phyloP scores from a whole-genome alignment of 495 filamentous ascomycete genomes.

The Darksidea phi region DNA sequence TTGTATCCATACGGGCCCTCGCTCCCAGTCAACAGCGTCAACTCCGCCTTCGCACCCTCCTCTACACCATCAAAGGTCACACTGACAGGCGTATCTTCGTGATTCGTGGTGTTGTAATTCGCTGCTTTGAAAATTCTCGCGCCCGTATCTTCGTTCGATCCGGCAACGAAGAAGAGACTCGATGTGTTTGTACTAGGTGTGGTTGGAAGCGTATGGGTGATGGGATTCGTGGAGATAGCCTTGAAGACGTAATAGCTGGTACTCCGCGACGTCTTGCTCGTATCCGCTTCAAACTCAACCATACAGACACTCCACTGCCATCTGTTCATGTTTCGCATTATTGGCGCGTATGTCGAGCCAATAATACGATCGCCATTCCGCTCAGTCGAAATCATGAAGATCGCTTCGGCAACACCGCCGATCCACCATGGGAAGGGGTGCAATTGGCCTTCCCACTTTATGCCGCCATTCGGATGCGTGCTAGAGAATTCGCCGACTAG shows the following conservation, averaged over 20 bases:
- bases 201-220: slow-evolving; percentile 45
- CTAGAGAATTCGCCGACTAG: slow-evolving; percentile 37
- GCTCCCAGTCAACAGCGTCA: slow-evolving; percentile 20
- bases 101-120: slow-evolving; percentile 29
- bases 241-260: slow-evolving; percentile 49
- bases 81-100: slow-evolving; percentile 16
- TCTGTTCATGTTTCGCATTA: slow-evolving; percentile 50
- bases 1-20: slow-evolving; percentile 20
- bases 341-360: slow-evolving; percentile 46
- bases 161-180: slow-evolving; percentile 19
- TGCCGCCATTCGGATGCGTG: slow-evolving; percentile 31
- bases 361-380: slow-evolving; percentile 41
- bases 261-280: slow-evolving; percentile 44
- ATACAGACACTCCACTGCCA: slow-evolving; percentile 52
- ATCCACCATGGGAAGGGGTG: slow-evolving; percentile 34
- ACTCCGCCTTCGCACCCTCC: slow-evolving; percentile 14
- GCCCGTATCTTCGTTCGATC: slow-evolving; percentile 9
- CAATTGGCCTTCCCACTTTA: slow-evolving; percentile 27
- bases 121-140: slow-evolving; percentile 13
- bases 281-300: slow-evolving; percentile 49
- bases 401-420: slow-evolving; percentile 37
- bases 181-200: slow-evolving; percentile 19
- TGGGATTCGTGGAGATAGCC: slow-evolving; percentile 44
- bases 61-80: slow-evolving; percentile 21
- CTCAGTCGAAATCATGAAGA: slow-evolving; percentile 38